phyloP scores from a whole-genome alignment of 129 eudicot species.

The Escallonia rubra region DNA sequence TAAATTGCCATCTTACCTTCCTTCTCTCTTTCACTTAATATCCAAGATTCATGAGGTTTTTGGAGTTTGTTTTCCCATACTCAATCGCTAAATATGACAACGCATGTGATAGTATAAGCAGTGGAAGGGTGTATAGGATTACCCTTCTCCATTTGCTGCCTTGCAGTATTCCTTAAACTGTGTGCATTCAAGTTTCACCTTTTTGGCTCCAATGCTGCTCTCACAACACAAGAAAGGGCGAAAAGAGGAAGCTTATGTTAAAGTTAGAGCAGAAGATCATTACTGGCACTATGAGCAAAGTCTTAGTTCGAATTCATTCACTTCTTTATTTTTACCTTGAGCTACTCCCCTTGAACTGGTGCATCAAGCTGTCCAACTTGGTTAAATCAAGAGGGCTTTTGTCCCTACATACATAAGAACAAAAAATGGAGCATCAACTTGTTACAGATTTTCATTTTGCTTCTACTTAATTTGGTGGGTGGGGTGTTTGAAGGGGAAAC shows the following conservation, averaged over 20 bases:
- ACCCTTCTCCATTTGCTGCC: conserved; percentile 73
- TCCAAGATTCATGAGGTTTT: no score
- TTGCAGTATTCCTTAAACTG: conserved; percentile 68
- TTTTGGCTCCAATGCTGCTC: conserved; percentile 80
- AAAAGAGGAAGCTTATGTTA: not conserved
- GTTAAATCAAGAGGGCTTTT: conserved; percentile 60
- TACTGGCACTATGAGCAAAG: not conserved
- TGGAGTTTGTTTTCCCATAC: no score
- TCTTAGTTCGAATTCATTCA: not conserved
- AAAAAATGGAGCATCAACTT: no score
- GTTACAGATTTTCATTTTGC: no score
- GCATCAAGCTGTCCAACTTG: conserved; percentile 68
- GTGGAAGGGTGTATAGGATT: not conserved
- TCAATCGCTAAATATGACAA: no score
- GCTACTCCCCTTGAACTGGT: conserved; percentile 85
- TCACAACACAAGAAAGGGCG: not conserved
- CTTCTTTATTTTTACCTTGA: conserved; percentile 31
- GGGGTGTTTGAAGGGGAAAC: no score
- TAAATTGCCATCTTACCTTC: no score
- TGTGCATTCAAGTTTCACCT: conserved; percentile 71
- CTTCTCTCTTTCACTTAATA: no score
- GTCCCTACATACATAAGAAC: conserved; percentile 33
- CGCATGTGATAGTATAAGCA: no score
- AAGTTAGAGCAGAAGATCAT: not conserved
- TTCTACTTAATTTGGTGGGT: no score